A percentile compares a stretch with the other conserved stretches of the same genome.
phyloP scores from a whole-genome alignment of 352 stramenopile species.

The Thalassiosira hispida region DNA sequence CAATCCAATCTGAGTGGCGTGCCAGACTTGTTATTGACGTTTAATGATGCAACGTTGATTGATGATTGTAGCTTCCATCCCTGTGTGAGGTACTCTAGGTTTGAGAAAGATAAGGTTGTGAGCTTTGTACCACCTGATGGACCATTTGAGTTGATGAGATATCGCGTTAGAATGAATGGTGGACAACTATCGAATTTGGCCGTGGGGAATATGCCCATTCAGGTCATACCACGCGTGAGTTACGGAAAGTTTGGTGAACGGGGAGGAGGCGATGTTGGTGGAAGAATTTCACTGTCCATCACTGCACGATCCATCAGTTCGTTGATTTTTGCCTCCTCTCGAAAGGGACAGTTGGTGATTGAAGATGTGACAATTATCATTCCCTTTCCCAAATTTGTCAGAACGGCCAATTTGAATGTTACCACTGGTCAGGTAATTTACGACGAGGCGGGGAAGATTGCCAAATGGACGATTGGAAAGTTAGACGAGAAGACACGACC shows the following conservation, averaged over 20 bases:
- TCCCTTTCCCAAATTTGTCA: conserved; percentile 95
- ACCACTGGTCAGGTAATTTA: conserved; percentile 93
- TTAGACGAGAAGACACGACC: conserved; percentile 90
- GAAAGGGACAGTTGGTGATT: conserved; percentile 79
- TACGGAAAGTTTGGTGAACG: conserved; percentile 34
- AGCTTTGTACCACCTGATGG: conserved; percentile 98
- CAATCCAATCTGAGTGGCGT: conserved; percentile 95
- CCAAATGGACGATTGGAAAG: conserved; percentile 95
- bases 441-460: conserved; percentile 91
- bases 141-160: conserved; percentile 94
- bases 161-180: conserved; percentile 74
- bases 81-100: conserved; percentile 95
- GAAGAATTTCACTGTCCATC: conserved; percentile 48
- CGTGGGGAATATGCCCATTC: conserved; percentile 49
- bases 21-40: conserved; percentile 96
- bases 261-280: conserved; percentile 12
- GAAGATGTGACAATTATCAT: conserved; percentile 94
- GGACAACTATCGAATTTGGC: conserved; percentile 13
- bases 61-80: conserved; percentile 98
- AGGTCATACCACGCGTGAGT: conserved; percentile 49
- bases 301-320: conserved; percentile 78
- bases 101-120: conserved; percentile 94
- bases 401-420: conserved; percentile 93
- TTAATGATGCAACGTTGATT: conserved; percentile 95
- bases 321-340: conserved; percentile 73